phyloP scores from a whole-genome alignment of 75 land plant species.

The Sequoia sempervirens region DNA sequence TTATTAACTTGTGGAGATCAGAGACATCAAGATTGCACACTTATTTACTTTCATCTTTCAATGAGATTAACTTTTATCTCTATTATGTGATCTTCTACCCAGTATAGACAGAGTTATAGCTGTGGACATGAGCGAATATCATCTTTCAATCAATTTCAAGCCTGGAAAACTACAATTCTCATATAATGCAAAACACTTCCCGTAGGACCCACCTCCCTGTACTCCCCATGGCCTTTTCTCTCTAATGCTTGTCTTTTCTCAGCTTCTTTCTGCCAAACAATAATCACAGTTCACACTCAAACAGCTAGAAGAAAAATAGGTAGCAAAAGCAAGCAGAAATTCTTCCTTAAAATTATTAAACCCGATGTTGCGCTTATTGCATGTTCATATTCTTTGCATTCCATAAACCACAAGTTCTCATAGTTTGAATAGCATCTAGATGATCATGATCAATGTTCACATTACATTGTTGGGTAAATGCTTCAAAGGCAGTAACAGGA shows the following conservation, averaged over 20 bases:
- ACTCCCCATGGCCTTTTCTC: conserved; percentile 95
- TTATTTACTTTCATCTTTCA: not conserved
- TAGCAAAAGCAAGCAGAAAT: conserved; percentile 1
- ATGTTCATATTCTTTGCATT: not conserved
- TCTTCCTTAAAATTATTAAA: not conserved
- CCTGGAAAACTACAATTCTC: not conserved
- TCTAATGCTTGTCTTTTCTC: conserved; percentile 83
- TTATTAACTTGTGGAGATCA: not conserved
- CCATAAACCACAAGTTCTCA: not conserved
- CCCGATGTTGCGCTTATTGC: not conserved
- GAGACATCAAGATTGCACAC: not conserved
- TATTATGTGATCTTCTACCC: not conserved
- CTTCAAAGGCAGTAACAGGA: not conserved
- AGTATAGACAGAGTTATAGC: not conserved
- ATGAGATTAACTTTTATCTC: not conserved
- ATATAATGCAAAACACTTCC: not conserved
- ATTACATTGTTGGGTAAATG: not conserved
- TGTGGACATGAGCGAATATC: not conserved
- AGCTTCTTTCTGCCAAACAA: conserved; percentile 75
- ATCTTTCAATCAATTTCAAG: not conserved
- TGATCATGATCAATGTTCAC: not conserved
- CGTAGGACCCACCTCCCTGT: conserved; percentile 64
- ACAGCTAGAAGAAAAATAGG: not conserved
- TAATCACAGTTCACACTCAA: not conserved
- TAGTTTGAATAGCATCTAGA: not conserved